Base-by-base conservation (phyloP, 352 stramenopile genomes). In the Phytopythium delawarense region DNA sequence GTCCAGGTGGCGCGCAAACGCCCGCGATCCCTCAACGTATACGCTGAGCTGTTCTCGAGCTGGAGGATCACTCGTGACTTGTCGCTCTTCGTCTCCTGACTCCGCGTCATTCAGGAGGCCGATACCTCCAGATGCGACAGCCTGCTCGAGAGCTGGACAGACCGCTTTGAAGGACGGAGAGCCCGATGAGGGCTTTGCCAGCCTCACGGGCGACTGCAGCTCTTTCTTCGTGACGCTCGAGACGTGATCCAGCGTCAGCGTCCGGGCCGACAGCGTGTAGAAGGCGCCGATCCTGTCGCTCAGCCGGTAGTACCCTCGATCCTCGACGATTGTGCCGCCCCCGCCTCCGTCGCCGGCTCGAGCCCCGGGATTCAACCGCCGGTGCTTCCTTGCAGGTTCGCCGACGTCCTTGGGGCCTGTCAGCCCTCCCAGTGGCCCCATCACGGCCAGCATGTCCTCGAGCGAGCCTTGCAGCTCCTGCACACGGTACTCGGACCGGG, bases 251-350 rank as follows among this genome's bases (percentile, higher is more conserved):
- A 92, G 78, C 4, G 84, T 91, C 8, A 95, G 52, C 4, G 71
- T 70, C 15, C 74, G 76, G 5, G 87, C 81, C 3, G 78, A 85
- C 28, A 84, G 73, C 18, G 87, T 92, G 67, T 95, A 95, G 45
- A 74, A 87, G 4, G 78, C 66, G 42, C 79, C 87, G 37, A 95
- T 93, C 9, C 84, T 81, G 61, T 95, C 87, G 48, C 84, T 95
- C n/a, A 90, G 45, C 35, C 83, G 81, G 59, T 91, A 92, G 62
- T 94, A 95, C 3, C 70, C 70, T 28, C 82, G 70, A 50, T 92
- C 86, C 59, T 95, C 81, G 4, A 78, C 64, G 25, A 67, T 53
- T 9, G 45, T 18, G 12, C 23, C 46, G 25, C 32, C 45, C 3
- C 54, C 63, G 12, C 54, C 30, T 23, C 52, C 57, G 39, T 62